Evolutionary conservation across 331 rosid species (phyloP).

Genomic region (Quercus lobata): DNA sequence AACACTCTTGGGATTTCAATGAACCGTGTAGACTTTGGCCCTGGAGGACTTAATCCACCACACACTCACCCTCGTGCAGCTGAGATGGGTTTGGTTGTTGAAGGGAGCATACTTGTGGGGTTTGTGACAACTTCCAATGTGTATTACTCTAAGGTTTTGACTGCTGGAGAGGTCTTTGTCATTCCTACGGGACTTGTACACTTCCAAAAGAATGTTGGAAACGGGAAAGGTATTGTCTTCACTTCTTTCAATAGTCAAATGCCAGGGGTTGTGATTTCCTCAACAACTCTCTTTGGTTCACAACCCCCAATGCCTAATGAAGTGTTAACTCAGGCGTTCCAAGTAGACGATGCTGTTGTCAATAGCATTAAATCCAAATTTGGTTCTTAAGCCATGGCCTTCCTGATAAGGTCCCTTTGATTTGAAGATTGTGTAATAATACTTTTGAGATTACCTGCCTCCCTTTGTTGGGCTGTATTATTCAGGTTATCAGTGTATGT

Average conservation of each 20-base stretch:
- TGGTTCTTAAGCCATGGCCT: background rate
- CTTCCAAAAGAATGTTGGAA: conserved; percentile 39
- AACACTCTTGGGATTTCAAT: conserved; percentile 33
- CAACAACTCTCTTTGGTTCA: conserved; percentile 26
- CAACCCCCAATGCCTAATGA: conserved; percentile 22
- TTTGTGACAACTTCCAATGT: conserved; percentile 36
- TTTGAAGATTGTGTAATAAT: background rate
- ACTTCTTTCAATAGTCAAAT: conserved; percentile 41
- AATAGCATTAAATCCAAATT: conserved; percentile 29
- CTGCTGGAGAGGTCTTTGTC: conserved; percentile 32
- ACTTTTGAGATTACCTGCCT: background rate
- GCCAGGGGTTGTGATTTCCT: conserved; percentile 11
- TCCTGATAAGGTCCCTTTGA: background rate
- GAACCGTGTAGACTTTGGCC: conserved; percentile 39
- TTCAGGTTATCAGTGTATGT: background rate
- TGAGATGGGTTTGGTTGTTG: conserved; percentile 26
- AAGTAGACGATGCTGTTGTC: conserved; percentile 26
- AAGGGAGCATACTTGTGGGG: conserved; percentile 43
- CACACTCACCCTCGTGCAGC: conserved; percentile 40
- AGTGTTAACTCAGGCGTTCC: conserved; percentile 29
- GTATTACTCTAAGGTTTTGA: conserved; percentile 40
- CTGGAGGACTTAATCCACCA: conserved; percentile 31
- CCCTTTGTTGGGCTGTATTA: background rate
- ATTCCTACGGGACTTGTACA: conserved; percentile 34
- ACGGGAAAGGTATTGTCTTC: conserved; percentile 22